Base-by-base conservation (phyloP, 176 grass and related monocot species). In the Microstegium vimineum region DNA sequence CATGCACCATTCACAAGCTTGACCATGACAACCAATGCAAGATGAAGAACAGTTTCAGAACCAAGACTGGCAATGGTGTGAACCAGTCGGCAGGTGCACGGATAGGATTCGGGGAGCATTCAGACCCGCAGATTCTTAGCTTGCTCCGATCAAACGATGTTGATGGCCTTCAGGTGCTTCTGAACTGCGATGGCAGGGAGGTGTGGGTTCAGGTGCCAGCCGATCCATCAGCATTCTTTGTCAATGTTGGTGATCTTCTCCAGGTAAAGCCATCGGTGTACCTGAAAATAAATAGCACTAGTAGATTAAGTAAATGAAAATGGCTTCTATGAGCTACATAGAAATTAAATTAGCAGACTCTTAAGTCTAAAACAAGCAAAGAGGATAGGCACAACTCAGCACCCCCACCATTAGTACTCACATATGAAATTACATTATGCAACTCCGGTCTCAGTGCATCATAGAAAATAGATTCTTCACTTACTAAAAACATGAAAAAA, bases 61-160 rank as follows among this genome's bases (percentile, higher is more conserved):
- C 61, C 59, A 86, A 82, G 54, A 42, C 72, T 57, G 17, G 64
- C 40, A 81, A 66, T 42, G 66, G 66, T 26, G 73, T 52, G 73
- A 82, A 73, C 31, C 73, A 37, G 0, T 52, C 47, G 3, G 30
- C 33, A 32, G 80, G 80, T 41, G 84, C 49, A 8, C 62, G 89
- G 66, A 84, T 99, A 8, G 96, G 96, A 22, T 99, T 99, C 23
- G 96, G 96, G 9, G 96, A 99, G 83, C 96, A 99, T 68, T 94
- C 96, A 1, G 96, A 99, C 78, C 96, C 91, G 2, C 96, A 99
- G 77, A 87, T 99, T 31, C 81, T 99, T 28, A 99, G 93, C 46
- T 81, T 99, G 43, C 91, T 99, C 77, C 85, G 93, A 67, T 92
- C 96, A 16, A 99, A 99, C 71, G 87, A 94, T 8, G 91, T 94